Percentiles rank a stretch among this genome's conserved stretches.
These are phyloP conservation scores for Arabis alpina DNA, from an alignment of 345 rosid genomes.

Conservation along the genomic window DNA sequence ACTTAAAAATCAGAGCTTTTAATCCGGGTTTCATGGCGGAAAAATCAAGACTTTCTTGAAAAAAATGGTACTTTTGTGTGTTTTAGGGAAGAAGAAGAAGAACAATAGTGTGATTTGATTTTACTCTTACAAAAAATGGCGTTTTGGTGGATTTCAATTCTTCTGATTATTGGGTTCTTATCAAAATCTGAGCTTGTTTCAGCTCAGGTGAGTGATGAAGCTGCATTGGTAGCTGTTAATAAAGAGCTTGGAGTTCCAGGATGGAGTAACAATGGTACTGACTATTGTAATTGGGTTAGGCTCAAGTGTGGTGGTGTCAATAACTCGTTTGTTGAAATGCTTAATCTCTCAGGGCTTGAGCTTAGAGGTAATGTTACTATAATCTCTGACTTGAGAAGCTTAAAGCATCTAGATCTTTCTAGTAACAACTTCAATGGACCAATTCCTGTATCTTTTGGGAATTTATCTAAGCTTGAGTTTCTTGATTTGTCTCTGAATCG, in stretches of 20 bases:
- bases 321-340: slow-evolving; percentile 68
- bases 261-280: slow-evolving; percentile 72
- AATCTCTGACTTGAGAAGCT: slow-evolving; percentile 69
- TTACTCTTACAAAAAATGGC: slow-evolving; percentile 45
- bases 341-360: slow-evolving; percentile 75
- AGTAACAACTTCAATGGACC: slow-evolving; percentile 70
- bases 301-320: slow-evolving; percentile 69
- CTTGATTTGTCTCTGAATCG: slow-evolving; percentile 80
- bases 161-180: slow-evolving; percentile 60
- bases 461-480: slow-evolving; percentile 66
- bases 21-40: slow-evolving; percentile 40
- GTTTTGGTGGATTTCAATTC: slow-evolving; percentile 43
- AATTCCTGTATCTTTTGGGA: slow-evolving; percentile 68
- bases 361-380: slow-evolving; percentile 78
- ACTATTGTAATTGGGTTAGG: slow-evolving; percentile 82
- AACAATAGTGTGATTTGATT: slow-evolving; percentile 28
- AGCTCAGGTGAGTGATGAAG: slow-evolving; percentile 60
- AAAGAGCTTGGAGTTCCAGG: slow-evolving; percentile 77
- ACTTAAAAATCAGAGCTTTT: slow-evolving; percentile 41
- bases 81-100: slow-evolving; percentile 22
- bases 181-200: slow-evolving; percentile 51
- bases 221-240: slow-evolving; percentile 64
- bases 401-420: slow-evolving; percentile 69
- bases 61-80: slow-evolving; percentile 19
- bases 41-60: slow-evolving; percentile 25